Evolutionary conservation across 495 filamentous ascomycete genomes (phyloP).

Genomic region (Tuber umbilicatum): DNA sequence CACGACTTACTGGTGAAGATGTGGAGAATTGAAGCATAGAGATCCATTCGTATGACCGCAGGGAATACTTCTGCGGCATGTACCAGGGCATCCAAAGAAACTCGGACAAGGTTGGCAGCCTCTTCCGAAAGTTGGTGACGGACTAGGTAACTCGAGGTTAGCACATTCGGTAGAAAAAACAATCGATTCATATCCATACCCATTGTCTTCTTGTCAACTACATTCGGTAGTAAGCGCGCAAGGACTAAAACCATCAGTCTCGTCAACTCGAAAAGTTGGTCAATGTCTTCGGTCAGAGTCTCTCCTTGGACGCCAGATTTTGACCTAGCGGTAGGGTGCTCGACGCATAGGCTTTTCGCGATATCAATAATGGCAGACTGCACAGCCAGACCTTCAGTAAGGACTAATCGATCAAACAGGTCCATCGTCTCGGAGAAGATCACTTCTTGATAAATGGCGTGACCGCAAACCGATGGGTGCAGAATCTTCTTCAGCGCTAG

Average conservation of each 20-base stretch:
- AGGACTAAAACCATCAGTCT: conserved; percentile 91
- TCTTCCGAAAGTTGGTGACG: conserved; percentile 74
- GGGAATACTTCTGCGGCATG: conserved; percentile 94
- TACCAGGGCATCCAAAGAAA: conserved; percentile 77
- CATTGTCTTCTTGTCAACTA: conserved; percentile 61
- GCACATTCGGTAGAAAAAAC: conserved; percentile 4
- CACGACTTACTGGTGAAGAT: conserved; percentile 64
- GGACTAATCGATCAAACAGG: conserved; percentile 78
- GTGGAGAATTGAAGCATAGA: conserved; percentile 94
- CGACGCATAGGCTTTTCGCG: conserved; percentile 76
- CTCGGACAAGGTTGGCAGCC: conserved; percentile 68
- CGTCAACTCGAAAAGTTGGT: conserved; percentile 95
- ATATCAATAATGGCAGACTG: conserved; percentile 90
- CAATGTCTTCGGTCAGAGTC: conserved; percentile 88
- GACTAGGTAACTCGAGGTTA: conserved; percentile 44
- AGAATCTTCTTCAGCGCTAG: conserved; percentile 91
- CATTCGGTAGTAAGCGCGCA: conserved; percentile 74
- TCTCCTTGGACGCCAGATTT: conserved; percentile 58
- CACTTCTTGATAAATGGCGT: conserved; percentile 89
- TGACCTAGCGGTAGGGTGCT: conserved; percentile 79
- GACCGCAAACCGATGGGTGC: conserved; percentile 86
- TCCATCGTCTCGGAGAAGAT: conserved; percentile 98
- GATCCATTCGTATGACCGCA: conserved; percentile 87
- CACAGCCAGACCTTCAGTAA: conserved; percentile 84
- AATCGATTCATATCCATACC: conserved; percentile 28